Evolutionary conservation across 495 filamentous ascomycete genomes (phyloP), one percentile per base, ranked within the genome.

Genomic region (Penicillium psychrofluorescens): DNA sequence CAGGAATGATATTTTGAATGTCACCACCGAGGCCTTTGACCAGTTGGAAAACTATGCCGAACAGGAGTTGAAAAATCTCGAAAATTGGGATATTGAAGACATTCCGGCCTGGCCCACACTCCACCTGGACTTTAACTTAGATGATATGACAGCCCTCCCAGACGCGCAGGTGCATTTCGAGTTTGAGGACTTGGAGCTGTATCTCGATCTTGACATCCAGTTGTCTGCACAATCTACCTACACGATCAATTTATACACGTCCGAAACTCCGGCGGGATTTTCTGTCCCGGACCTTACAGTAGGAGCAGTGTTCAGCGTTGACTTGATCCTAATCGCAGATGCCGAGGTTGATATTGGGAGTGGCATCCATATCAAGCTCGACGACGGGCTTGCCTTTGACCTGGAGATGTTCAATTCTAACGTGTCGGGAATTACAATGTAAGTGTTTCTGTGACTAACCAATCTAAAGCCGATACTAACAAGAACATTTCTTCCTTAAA

Each of bases 181-280:
- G 38, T 76, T 79, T 29, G 71, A 74, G 41, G 61, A 60, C 13
- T 41, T 79, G 35, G 75, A 79, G 54, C 45, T 79, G 1, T 79
- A 78, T 48, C 60, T 77, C 53, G 48, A 69, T 37, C 35, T 78
- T 22, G 67, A 77, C 39, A 70, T 72, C 0, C 59, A 55, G 8
- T 42, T 78, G 7, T 50, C 62, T 0, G 56, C 56, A 8, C 65
- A 62, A 1, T 63, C 67, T 0, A 73, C 67, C 0, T 77, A 77
- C 48, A 66, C 62, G 4, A 78, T n/a, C 73, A 69, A 69, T 41
- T 46, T 79, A 1, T 78, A 61, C 48, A 56, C 54, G 1, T 74
- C 68, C 7, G 61, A 73, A 15, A 71, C 63, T 0, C 60, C 62
- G 7, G 49, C 64, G 6, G 76, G 74, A 0, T 40, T 77, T 31